phyloP scores from a whole-genome alignment of 2,329 filamentous ascomycete species.

The Tolypocladium album region DNA sequence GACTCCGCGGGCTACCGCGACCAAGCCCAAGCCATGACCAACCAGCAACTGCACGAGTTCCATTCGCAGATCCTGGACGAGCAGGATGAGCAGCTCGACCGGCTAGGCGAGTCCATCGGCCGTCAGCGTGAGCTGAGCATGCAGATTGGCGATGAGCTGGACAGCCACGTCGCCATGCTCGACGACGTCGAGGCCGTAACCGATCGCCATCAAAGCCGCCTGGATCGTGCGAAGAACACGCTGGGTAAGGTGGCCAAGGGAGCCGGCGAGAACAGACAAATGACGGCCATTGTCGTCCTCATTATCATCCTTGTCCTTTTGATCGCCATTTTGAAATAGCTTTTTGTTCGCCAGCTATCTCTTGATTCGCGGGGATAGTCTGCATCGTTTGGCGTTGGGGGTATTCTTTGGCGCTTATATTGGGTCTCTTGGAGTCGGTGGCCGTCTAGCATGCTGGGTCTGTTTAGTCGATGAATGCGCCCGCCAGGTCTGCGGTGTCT shows the following conservation, averaged over 20 bases:
- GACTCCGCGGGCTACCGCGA: constrained; percentile 47
- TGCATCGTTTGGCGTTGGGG: background rate
- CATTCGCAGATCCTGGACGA: constrained; percentile 73
- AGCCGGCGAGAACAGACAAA: constrained; percentile 78
- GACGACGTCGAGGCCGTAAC: constrained; percentile 80
- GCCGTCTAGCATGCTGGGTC: background rate
- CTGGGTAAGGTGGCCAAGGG: constrained; percentile 62
- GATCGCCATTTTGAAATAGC: constrained; percentile 70
- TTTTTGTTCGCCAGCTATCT: background rate
- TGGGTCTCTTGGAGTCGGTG: background rate
- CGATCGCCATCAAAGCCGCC: constrained; percentile 66
- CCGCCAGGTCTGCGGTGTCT: background rate
- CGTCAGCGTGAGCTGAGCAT: constrained; percentile 88
- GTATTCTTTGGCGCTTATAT: background rate
- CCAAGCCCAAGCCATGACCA: constrained; percentile 52
- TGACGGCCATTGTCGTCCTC: constrained; percentile 69
- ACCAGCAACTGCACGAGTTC: constrained; percentile 78
- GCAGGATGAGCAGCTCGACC: constrained; percentile 89
- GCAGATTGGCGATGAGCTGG: constrained; percentile 92
- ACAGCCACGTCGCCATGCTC: constrained; percentile 77
- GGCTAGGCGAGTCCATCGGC: constrained; percentile 73
- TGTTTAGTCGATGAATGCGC: background rate
- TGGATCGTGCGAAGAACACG: constrained; percentile 64
- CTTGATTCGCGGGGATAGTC: background rate
- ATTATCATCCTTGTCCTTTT: constrained; percentile 75